Evolutionary conservation across 225 moss, liverwort and hornwort genomes (phyloP), one percentile per base, ranked within the genome.

Genomic region (Pseudisothecium myosuroides): DNA sequence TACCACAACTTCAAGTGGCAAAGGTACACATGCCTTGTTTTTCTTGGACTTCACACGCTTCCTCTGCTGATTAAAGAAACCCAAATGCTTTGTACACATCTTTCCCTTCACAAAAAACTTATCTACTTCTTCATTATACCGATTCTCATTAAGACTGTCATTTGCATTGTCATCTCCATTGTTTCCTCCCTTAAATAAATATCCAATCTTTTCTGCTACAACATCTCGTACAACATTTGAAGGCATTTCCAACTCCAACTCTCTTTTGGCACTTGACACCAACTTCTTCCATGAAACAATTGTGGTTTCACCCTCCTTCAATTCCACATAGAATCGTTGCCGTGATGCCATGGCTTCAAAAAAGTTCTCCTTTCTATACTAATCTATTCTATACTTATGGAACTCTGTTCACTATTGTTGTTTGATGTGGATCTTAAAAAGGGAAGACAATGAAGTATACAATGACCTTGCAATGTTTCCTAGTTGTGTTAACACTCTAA

Each of bases 51-150:
- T 2, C 16, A 5, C 4, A 24, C 1, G 2, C 52, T 34, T 52
- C 37, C 0, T 26, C 1, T 56, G 3, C 7, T 39, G 21, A 26
- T 14, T 5, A 17, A 47, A 7, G 10, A 26, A 56, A 1, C 2
- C 55, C 23, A 37, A 56, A 55, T 56, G 26, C n/a, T n/a, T 37
- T 26, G 23, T n/a, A 15, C 0, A 10, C 26, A 23, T 37, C 5
- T 55, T 24, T n/a, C 5, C 24, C 55, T 36, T 55, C 1, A 37
- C 21, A 56, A 78, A 79, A 79, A n/a, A 56, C 24, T 79, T 55
- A 56, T 56, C 26, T 36, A 15, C 9, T 78, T 78, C 56, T 1
- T 55, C 37, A 78, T 24, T 8, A 37, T 78, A 24, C 4, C 1
- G 4, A 80, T 59, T 58, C 6, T 28, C 26, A 16, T 17, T 9